phyloP scores from a whole-genome alignment of 1,284 basidiomycete genomes.

The Trametes versicolor region DNA sequence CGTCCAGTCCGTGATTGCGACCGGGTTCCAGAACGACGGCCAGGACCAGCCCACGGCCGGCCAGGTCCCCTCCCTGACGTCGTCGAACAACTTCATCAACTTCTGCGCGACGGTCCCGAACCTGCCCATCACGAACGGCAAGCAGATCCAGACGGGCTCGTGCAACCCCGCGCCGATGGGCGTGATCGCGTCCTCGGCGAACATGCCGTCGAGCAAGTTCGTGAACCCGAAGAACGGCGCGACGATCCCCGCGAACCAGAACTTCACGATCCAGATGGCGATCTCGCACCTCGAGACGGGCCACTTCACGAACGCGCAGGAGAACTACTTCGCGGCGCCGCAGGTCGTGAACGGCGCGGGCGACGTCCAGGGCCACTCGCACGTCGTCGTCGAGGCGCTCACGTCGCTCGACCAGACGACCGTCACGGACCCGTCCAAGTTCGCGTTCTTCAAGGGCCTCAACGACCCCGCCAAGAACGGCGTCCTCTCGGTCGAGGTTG shows the following conservation, averaged over 20 bases:
- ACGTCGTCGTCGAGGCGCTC: conserved; percentile 69
- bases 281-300: conserved; percentile 56
- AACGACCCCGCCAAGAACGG: conserved; percentile 57
- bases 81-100: conserved; percentile 67
- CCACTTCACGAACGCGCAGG: conserved; percentile 58
- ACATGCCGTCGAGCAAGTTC: conserved; percentile 61
- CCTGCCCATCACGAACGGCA: conserved; percentile 54
- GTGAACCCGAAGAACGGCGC: conserved; percentile 51
- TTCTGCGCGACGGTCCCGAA: conserved; percentile 48
- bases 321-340: conserved; percentile 64
- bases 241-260: conserved; percentile 49
- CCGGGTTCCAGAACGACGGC: conserved; percentile 46
- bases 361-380: conserved; percentile 44
- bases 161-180: conserved; percentile 63
- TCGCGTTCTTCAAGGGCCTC: conserved; percentile 76
- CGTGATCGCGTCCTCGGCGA: conserved; percentile 49
- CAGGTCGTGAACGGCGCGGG: conserved; percentile 62
- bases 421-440: conserved; percentile 64
- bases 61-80: conserved; percentile 57
- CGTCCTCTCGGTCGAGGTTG: conserved; percentile 60
- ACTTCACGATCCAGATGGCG: conserved; percentile 59
- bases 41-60: conserved; percentile 52
- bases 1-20: conserved; percentile 35
- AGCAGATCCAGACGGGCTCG: conserved; percentile 61
- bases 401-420: conserved; percentile 57